Conservation (phyloP, 371 early-diverging fungal species). For the Dentiscutata heterogama region DNA sequence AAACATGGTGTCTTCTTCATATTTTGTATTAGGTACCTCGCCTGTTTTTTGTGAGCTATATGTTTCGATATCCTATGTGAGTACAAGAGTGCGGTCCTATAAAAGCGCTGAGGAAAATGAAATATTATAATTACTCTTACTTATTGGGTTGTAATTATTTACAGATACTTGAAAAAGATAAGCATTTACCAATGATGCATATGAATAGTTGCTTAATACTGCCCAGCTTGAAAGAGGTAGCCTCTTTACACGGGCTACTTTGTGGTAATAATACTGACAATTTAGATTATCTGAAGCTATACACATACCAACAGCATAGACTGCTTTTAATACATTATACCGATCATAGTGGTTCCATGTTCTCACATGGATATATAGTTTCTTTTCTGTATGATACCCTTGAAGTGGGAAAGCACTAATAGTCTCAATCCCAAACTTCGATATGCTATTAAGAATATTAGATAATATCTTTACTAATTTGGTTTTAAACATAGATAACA, state of each 20-base stretch:
- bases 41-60: not conserved
- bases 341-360: conserved; percentile 21
- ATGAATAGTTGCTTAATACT: conserved; percentile 33
- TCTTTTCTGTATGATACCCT: conserved; percentile 33
- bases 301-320: conserved; percentile 1
- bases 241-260: conserved; percentile 19
- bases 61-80: conserved; percentile 36
- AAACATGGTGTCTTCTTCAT: conserved; percentile 13
- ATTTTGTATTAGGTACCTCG: not conserved
- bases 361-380: conserved; percentile 12
- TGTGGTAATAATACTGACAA: conserved; percentile 19
- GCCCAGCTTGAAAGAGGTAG: conserved; percentile 30
- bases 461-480: too few species aligned
- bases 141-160: conserved; percentile 3
- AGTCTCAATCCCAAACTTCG: conserved; percentile 6
- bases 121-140: not conserved
- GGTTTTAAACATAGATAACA: too few species aligned
- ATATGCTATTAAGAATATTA: too few species aligned
- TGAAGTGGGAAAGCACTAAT: conserved; percentile 32
- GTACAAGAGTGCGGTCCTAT: not conserved
- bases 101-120: not conserved
- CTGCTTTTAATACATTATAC: conserved; percentile 5
- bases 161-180: conserved; percentile 1
- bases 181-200: not conserved
- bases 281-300: conserved; percentile 13